Conservation (phyloP, 1,284 basidiomycete genomes). For the Trametes pubescens region DNA sequence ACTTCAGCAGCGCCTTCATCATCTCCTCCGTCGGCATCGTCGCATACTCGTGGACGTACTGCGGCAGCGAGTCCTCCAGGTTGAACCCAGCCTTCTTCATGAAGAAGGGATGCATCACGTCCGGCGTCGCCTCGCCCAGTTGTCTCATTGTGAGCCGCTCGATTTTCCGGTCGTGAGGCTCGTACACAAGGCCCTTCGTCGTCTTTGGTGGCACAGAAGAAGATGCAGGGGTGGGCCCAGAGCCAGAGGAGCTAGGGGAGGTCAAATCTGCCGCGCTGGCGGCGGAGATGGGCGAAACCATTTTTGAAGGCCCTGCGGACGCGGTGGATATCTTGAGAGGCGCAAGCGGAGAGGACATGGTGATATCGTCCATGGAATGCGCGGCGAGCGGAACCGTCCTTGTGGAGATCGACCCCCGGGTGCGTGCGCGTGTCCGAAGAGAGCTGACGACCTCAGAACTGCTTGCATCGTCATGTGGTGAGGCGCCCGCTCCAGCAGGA, state of each 20-base stretch:
- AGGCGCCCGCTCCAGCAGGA: not conserved
- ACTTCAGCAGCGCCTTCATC: conserved; percentile 80
- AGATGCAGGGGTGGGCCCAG: not conserved
- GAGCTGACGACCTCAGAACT: conserved; percentile 7
- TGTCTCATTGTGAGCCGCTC: conserved; percentile 83
- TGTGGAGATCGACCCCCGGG: conserved; percentile 28
- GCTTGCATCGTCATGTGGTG: conserved; percentile 10
- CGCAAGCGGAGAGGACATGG: conserved; percentile 1
- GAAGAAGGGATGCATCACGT: conserved; percentile 88
- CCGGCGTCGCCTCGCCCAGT: conserved; percentile 86
- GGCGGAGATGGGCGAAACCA: conserved; percentile 14
- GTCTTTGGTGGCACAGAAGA: conserved; percentile 36
- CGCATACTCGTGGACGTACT: conserved; percentile 89
- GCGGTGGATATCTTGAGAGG: conserved; percentile 22
- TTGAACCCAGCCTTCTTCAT: conserved; percentile 86
- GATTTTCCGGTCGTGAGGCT: conserved; percentile 63
- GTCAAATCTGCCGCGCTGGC: conserved; percentile 17
- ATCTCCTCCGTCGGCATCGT: conserved; percentile 85
- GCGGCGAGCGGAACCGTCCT: conserved; percentile 21
- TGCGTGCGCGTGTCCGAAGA: conserved; percentile 20
- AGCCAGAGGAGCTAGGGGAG: conserved; percentile 6
- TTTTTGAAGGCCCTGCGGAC: conserved; percentile 15
- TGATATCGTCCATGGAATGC: conserved; percentile 25
- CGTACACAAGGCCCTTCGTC: conserved; percentile 54
- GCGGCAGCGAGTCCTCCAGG: conserved; percentile 81